Evolutionary conservation across 805 yeast species (phyloP).

Genomic region (Maudiozyma bulderi): DNA sequence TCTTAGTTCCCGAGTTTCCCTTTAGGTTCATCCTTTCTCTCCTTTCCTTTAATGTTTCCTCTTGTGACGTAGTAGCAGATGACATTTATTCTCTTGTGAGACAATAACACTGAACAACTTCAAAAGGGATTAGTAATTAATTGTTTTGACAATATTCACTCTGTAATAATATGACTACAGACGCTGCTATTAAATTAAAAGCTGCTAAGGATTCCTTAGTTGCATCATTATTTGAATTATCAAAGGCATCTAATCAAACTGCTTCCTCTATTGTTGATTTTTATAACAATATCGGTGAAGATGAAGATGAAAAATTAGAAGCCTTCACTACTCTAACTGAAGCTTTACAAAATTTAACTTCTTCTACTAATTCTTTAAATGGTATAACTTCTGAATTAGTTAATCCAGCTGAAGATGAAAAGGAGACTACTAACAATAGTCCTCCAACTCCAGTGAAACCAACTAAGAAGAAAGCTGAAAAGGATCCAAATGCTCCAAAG

Average conservation of each 20-base stretch:
- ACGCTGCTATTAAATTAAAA: conserved; percentile 28
- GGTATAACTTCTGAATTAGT: conserved; percentile 23
- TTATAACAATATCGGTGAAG: conserved; percentile 47
- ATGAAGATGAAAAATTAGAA: conserved; percentile 37
- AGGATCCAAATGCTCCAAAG: conserved; percentile 92
- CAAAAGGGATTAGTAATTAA: too few relatives aligned
- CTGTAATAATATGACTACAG: conserved; percentile 16
- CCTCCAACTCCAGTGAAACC: conserved; percentile 16
- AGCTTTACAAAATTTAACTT: conserved; percentile 32
- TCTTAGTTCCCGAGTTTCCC: background rate
- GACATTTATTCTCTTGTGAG: background rate
- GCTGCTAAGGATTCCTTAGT: conserved; percentile 43
- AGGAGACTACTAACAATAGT: conserved; percentile 4
- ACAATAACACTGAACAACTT: background rate
- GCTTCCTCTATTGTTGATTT: conserved; percentile 72
- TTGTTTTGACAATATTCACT: too few relatives aligned
- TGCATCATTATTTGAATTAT: conserved; percentile 68
- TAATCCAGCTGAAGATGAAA: conserved; percentile 29
- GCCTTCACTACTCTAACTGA: conserved; percentile 37
- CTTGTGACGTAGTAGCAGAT: background rate
- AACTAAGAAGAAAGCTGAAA: conserved; percentile 41
- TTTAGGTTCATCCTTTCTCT: background rate
- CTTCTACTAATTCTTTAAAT: conserved; percentile 28
- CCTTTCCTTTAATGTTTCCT: background rate
- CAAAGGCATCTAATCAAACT: conserved; percentile 80